Evolutionary conservation across 768 basidiomycete species (phyloP), one percentile per base, ranked within the genome.

Genomic region (Lactifluus rugatus): DNA sequence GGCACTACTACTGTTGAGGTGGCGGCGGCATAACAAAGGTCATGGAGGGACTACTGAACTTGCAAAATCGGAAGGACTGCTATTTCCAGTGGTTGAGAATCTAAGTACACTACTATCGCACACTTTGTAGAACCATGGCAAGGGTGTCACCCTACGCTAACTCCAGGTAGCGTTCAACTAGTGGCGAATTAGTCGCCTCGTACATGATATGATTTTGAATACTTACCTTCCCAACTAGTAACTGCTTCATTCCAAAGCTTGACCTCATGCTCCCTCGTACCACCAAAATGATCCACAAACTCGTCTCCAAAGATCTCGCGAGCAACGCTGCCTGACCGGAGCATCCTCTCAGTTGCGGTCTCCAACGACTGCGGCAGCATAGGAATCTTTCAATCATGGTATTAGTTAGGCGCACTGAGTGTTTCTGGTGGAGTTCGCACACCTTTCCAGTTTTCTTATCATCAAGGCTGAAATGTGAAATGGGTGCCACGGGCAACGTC

Each of bases 261-360:
- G 56, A 94, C 83, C 69, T 95, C 93, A 68, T 97, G 88, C 69
- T 91, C 81, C 65, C 95, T 81, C n/a, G 96, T 98, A 8, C 93
- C 94, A 2, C 89, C 92, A 66, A 81, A 95, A 69, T 99, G 96
- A 16, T 98, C 90, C 1, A 98, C 90, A 66, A 97, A 96, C 23
- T 82, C 84, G 66, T 93, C 75, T 0, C 94, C 95, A 56, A 98
- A 83, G 42, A 91, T 75, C 67, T 93, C 87, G 32, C 96, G 79
- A 2, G 96, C 96, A 51, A 95, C 72, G 65, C 91, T 93, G 14
- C 76, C 81, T 3, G 78, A 72, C 31, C 72, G 74, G 82, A 88
- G 87, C 87, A 99, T 96, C 50, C 78, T 76, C 42, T 75, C 72
- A 3, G 92, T 90, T 3, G 94, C 95, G 5, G 78, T 73, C 66